phyloP scores from a whole-genome alignment of 2,329 filamentous ascomycete genomes.

The Trichoderma cornu-damae region DNA sequence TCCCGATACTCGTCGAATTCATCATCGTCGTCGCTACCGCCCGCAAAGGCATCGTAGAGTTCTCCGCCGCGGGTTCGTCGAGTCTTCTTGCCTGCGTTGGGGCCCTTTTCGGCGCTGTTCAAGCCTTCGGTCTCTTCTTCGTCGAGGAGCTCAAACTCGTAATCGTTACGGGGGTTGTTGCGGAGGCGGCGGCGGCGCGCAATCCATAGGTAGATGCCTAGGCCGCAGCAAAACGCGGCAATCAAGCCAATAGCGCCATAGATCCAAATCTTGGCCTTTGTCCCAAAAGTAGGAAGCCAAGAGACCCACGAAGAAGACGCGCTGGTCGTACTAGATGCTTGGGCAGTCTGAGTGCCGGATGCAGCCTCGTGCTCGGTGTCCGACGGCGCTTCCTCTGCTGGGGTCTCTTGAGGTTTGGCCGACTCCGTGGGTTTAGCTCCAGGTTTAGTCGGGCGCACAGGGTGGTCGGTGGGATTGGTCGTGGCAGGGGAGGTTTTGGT shows the following conservation, averaged over 20 bases:
- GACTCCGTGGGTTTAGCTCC: conserved; percentile 32
- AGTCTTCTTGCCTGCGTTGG: conserved; percentile 37
- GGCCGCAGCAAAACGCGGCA: conserved; percentile 70
- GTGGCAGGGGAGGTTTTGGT: conserved; percentile 43
- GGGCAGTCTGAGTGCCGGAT: conserved; percentile 29
- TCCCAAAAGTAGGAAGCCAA: conserved; percentile 85
- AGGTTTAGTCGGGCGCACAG: conserved; percentile 56
- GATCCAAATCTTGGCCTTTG: conserved; percentile 88
- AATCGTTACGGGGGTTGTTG: conserved; percentile 72
- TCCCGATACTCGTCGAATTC: conserved; percentile 44
- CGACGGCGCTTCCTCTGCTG: conserved; percentile 23
- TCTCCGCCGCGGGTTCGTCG: conserved; percentile 69
- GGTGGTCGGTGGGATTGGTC: conserved; percentile 55
- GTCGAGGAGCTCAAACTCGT: conserved; percentile 91
- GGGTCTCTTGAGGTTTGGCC: conserved; percentile 39
- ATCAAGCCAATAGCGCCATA: conserved; percentile 84
- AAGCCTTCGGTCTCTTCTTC: conserved; percentile 66
- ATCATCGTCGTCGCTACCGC: conserved; percentile 66
- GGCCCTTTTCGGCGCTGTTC: conserved; percentile 43
- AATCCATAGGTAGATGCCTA: conserved; percentile 77
- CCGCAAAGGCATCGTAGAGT: conserved; percentile 95
- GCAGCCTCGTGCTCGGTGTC: conserved; percentile 25
- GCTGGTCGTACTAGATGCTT: conserved; percentile 38
- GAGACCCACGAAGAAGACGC: conserved; percentile 72
- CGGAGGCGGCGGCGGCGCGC: conserved; percentile 71